Evolutionary conservation across 345 rosid species (phyloP), one percentile per base, ranked within the genome.

Genomic region (Boechera divaricarpa): DNA sequence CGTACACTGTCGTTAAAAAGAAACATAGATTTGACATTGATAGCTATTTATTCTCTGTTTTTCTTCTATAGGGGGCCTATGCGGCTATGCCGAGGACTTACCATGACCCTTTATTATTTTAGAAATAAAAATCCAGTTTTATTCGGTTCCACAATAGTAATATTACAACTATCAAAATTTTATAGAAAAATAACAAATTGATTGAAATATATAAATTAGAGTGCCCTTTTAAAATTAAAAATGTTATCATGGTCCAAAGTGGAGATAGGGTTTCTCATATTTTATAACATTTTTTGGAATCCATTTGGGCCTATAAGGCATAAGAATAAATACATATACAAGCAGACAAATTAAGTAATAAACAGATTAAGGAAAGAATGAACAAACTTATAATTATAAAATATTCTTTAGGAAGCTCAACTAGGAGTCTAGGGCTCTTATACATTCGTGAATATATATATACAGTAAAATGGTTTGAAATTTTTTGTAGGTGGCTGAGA

Each of bases 161-260:
- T 78, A 59, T 35, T 44, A 32, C 77, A 78, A 51, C 69, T 51
- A 64, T 65, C 39, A 64, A 58, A 66, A 6, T 1, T 45, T 28
- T n/a, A 35, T 32, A 49, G 36, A 63, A 63, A 69, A 49, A 24
- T 1, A 78, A 72, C 3, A 56, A 16, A 72, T 33, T 29, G 4
- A 18, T 5, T 41, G 28, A 70, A 77, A 9, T 42, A 24, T 44
- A 61, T 35, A 15, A 26, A 56, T 32, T 28, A 55, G 62, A 56
- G 55, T 29, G 67, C 15, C 67, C 67, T 48, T 77, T 66, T 10
- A 5, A 58, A 72, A 57, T 72, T 16, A 10, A 51, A 18, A 39
- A 78, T 72, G 33, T 78, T 72, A 78, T 78, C 81, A 72, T 78
- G 69, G 64, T 72, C 63, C 69, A 66, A 72, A 72, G 77, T 78